Conservation (phyloP, 2,329 filamentous ascomycete genomes). For the Chaetomium sp. region DNA sequence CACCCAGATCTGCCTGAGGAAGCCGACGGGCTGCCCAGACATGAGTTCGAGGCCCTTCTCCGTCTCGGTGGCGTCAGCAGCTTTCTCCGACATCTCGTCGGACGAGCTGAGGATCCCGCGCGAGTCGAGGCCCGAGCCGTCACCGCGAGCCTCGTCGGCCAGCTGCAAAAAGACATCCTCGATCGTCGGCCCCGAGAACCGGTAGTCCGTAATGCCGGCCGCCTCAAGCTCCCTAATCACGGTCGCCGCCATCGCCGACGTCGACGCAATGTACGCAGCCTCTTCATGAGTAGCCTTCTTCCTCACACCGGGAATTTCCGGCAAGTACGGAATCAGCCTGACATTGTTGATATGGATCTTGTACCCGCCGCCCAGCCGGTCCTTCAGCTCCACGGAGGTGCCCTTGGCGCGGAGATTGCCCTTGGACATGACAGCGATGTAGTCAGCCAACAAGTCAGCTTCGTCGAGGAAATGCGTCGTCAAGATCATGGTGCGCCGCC, state of each 20-base stretch:
- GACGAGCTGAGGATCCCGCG: slow-evolving; percentile 23
- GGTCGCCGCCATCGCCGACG: slow-evolving; percentile 69
- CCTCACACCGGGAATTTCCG: slow-evolving; percentile 57
- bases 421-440: slow-evolving; percentile 85
- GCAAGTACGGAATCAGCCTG: slow-evolving; percentile 50
- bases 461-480: slow-evolving; percentile 96
- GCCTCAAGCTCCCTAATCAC: slow-evolving; percentile 72
- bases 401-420: slow-evolving; percentile 80
- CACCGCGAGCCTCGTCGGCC: slow-evolving; percentile 73
- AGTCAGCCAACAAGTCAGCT: slow-evolving; percentile 84
- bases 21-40: slow-evolving; percentile 70
- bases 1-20: slow-evolving; percentile 69
- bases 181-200: slow-evolving; percentile 84
- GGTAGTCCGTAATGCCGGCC: slow-evolving; percentile 71
- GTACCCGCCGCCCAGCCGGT: slow-evolving; percentile 80
- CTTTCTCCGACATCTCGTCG: slow-evolving; percentile 36
- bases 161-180: slow-evolving; percentile 90
- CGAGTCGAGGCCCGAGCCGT: slow-evolving; percentile 37
- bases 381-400: slow-evolving; percentile 83
- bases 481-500: slow-evolving; percentile 77
- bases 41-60: slow-evolving; percentile 57
- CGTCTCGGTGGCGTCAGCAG: slow-evolving; percentile 34
- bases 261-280: slow-evolving; percentile 70
- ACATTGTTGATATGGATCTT: slow-evolving; percentile 72
- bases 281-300: slow-evolving; percentile 68